Conservation (phyloP, 78 protist species). For the Dictyostelium purpureum region DNA sequence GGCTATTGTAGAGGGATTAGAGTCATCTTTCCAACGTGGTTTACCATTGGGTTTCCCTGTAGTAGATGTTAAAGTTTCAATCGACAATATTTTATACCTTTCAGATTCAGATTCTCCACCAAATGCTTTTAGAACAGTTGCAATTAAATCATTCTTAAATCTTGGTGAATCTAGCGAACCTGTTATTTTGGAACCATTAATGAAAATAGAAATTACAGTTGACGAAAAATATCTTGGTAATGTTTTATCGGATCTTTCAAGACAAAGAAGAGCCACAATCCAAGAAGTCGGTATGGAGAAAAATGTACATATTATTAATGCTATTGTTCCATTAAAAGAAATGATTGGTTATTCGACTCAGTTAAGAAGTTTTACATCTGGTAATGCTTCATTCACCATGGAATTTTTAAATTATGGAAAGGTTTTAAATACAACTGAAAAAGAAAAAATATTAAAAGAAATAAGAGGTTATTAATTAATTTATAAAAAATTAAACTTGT, state of each 20-base stretch:
- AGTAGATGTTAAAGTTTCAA: conserved; percentile 3
- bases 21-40: conserved; percentile 52
- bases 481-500: not conserved
- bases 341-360: conserved; percentile 77
- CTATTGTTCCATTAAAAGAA: conserved; percentile 70
- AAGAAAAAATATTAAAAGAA: conserved; percentile 32
- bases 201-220: conserved; percentile 59
- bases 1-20: conserved; percentile 31
- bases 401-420: conserved; percentile 59
- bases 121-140: conserved; percentile 14
- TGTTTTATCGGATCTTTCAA: conserved; percentile 74
- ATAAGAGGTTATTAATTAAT: conserved; percentile 46
- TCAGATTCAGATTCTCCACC: conserved; percentile 68
- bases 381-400: conserved; percentile 76
- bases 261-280: conserved; percentile 60
- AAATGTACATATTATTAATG: conserved; percentile 33
- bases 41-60: conserved; percentile 71
- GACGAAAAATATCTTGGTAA: conserved; percentile 63
- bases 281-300: conserved; percentile 61
- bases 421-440: conserved; percentile 5
- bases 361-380: conserved; percentile 44
- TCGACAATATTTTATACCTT: not conserved
- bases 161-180: conserved; percentile 14
- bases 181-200: conserved; percentile 60
- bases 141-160: not conserved